Conservation (phyloP, 2,329 filamentous ascomycete genomes). For the Botrytis deweyae region DNA sequence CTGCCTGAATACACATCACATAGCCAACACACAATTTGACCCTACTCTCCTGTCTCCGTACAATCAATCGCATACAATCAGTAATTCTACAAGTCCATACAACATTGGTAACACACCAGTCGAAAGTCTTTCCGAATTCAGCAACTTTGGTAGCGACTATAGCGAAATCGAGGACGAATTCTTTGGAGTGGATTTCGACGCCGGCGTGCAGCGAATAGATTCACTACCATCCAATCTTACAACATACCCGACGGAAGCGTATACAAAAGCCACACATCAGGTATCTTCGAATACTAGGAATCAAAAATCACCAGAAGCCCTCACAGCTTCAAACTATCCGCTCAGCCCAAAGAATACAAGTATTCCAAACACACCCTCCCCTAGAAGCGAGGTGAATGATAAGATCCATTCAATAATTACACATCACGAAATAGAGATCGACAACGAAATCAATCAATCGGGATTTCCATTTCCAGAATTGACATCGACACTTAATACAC, state of each 20-base stretch:
- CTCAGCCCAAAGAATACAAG: conserved; percentile 36
- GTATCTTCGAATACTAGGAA: conserved; percentile 24
- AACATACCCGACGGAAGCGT: conserved; percentile 26
- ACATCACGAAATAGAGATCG: conserved; percentile 31
- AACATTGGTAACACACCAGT: conserved; percentile 33
- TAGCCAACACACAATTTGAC: conserved; percentile 29
- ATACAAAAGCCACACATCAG: conserved; percentile 28
- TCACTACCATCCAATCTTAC: conserved; percentile 24
- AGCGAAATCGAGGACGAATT: conserved; percentile 38
- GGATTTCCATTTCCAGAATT: conserved; percentile 24
- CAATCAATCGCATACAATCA: conserved; percentile 34
- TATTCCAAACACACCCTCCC: conserved; percentile 34
- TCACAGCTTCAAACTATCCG: conserved; percentile 32
- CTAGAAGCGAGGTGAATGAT: conserved; percentile 29
- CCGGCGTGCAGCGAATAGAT: conserved; percentile 33
- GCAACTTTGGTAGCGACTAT: conserved; percentile 37
- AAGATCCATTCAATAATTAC: conserved; percentile 27
- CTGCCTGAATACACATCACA: conserved; percentile 30
- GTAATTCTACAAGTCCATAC: conserved; percentile 37
- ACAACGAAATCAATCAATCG: conserved; percentile 28
- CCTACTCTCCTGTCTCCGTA: conserved; percentile 34
- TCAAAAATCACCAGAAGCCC: conserved; percentile 26
- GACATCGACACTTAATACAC: conserved; percentile 24
- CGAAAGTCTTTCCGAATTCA: conserved; percentile 37
- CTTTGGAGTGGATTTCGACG: conserved; percentile 40